phyloP scores from a whole-genome alignment of 805 yeast genomes.

The Candida takata region DNA sequence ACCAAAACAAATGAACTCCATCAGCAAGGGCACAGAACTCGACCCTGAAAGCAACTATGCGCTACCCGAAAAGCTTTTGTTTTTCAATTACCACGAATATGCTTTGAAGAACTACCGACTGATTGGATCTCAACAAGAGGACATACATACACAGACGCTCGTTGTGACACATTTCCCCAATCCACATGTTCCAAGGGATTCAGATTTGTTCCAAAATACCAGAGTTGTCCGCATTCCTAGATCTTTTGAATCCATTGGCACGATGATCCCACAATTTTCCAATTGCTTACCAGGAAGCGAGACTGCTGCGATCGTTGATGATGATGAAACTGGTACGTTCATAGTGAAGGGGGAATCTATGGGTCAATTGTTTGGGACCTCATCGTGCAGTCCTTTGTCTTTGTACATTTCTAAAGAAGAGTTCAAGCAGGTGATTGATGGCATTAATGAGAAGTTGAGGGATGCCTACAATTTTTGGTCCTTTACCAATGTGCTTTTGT shows the following conservation, averaged over 20 bases:
- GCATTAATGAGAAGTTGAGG: conserved; percentile 36
- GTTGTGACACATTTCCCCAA: conserved; percentile 66
- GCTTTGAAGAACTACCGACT: conserved; percentile 29
- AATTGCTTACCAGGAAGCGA: conserved; percentile 50
- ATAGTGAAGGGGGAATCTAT: conserved; percentile 31
- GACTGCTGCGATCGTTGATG: conserved; percentile 45
- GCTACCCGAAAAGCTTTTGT: conserved; percentile 23
- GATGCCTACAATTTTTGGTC: conserved; percentile 34
- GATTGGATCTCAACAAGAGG: conserved; percentile 17
- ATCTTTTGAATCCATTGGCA: conserved; percentile 29
- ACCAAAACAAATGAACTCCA: conserved; percentile 12
- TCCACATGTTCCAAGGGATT: conserved; percentile 31
- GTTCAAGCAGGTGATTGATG: conserved; percentile 33
- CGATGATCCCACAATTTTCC: conserved; percentile 49
- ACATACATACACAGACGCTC: conserved; percentile 29
- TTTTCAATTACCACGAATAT: conserved; percentile 67
- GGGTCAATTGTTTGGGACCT: conserved; percentile 41
- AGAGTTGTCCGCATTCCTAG: conserved; percentile 66
- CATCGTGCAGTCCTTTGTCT: conserved; percentile 47
- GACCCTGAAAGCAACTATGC: conserved; percentile 10
- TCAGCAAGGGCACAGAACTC: conserved; percentile 16
- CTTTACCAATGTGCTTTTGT: conserved; percentile 34
- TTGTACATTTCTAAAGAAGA: conserved; percentile 31
- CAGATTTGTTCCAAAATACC: conserved; percentile 30
- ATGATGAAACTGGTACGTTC: conserved; percentile 3